Conservation (phyloP, 1,284 basidiomycete species). For the Fomitiporia mediterranea region DNA sequence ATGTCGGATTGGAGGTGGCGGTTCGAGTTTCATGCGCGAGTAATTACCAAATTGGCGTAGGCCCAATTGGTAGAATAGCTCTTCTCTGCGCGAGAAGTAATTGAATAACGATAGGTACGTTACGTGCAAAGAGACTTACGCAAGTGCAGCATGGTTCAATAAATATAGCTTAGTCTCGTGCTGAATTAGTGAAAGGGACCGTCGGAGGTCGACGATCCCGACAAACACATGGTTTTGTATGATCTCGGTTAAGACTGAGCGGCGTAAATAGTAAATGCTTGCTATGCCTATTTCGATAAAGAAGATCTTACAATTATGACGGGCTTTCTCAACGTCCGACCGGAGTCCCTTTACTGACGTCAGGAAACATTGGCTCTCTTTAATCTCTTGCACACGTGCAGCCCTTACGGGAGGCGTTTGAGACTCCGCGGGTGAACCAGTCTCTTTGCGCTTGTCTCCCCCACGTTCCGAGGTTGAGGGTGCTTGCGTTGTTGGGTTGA, state of each 20-base stretch:
- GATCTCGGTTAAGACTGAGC: slow-evolving; percentile 75
- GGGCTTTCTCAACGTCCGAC: slow-evolving; percentile 50
- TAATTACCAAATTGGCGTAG: slow-evolving; percentile 90
- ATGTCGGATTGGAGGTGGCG: slow-evolving; percentile 68
- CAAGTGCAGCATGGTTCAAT: slow-evolving; percentile 78
- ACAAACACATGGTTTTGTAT: slow-evolving; percentile 89
- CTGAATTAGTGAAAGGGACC: slow-evolving; percentile 81
- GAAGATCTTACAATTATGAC: slow-evolving; percentile 61
- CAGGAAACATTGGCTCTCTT: slow-evolving; percentile 76
- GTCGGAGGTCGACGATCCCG: slow-evolving; percentile 80
- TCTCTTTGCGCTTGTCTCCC: not conserved
- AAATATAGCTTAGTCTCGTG: slow-evolving; percentile 87
- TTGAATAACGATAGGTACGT: not conserved
- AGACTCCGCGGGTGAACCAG: not conserved
- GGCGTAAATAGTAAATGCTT: not conserved
- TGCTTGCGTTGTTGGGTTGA: slow-evolving; percentile 41
- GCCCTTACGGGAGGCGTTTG: not conserved
- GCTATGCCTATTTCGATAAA: not conserved
- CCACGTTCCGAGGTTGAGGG: slow-evolving; percentile 12
- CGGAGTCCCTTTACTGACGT: slow-evolving; percentile 77
- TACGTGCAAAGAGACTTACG: slow-evolving; percentile 45
- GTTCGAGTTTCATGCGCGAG: slow-evolving; percentile 73
- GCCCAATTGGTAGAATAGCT: slow-evolving; percentile 93
- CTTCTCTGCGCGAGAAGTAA: slow-evolving; percentile 56
- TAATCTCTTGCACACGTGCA: slow-evolving; percentile 50